phyloP scores from a whole-genome alignment of 2,329 filamentous ascomycete genomes.

The Talaromyces sp. region DNA sequence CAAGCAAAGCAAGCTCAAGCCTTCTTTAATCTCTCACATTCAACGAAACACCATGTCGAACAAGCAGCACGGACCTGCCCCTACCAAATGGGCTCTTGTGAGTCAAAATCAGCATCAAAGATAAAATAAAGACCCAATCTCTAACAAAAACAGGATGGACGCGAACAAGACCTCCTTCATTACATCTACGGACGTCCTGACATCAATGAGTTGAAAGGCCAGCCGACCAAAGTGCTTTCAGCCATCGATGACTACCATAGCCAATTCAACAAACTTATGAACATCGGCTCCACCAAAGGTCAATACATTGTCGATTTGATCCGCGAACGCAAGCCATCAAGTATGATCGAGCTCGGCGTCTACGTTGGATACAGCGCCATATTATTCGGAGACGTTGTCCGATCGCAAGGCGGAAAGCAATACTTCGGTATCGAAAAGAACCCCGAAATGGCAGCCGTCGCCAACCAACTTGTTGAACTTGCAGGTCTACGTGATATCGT shows the following conservation, averaged over 20 bases:
- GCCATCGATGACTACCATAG: constrained; percentile 70
- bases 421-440: constrained; percentile 73
- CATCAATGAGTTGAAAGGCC: constrained; percentile 62
- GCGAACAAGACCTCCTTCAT: constrained; percentile 71
- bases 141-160: constrained; percentile 57
- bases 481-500: constrained; percentile 69
- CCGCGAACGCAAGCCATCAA: constrained; percentile 61
- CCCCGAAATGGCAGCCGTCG: constrained; percentile 70
- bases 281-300: constrained; percentile 73
- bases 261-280: constrained; percentile 73
- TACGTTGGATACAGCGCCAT: constrained; percentile 82
- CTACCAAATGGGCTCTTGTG: constrained; percentile 4
- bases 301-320: constrained; percentile 69
- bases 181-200: constrained; percentile 64
- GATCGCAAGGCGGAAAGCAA: constrained; percentile 59
- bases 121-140: not conserved
- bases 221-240: constrained; percentile 62
- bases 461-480: constrained; percentile 66
- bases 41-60: constrained; percentile 10
- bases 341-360: constrained; percentile 74
- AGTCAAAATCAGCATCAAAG: not conserved
- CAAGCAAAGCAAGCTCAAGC: not conserved
- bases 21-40: not conserved
- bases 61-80: constrained; percentile 10
- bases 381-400: constrained; percentile 67